Percentiles rank a stretch among this genome's conserved stretches.
These are phyloP conservation scores for Acanthamoeba royreba DNA, from an alignment of 208 protist genomes.

Conservation along the genomic window DNA sequence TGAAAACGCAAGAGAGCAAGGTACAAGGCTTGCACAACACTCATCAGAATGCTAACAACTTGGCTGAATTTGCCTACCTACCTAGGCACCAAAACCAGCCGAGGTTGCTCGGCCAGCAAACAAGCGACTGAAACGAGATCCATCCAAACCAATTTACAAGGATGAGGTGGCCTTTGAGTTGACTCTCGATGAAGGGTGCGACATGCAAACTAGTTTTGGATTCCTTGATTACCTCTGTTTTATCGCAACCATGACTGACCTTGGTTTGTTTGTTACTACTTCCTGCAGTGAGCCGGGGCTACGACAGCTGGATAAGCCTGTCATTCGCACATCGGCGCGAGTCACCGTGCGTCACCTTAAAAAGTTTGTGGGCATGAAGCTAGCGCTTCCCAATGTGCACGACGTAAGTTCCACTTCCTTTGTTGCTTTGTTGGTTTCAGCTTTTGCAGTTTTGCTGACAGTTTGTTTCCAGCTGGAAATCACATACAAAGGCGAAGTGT, in stretches of 20 bases:
- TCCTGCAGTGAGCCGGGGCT: not conserved
- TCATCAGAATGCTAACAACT: too few species aligned
- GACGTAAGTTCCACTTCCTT: not conserved
- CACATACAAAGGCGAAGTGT: not conserved
- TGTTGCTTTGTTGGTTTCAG: not conserved
- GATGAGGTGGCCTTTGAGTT: constrained; percentile 6
- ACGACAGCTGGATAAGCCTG: not conserved
- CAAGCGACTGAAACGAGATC: not conserved
- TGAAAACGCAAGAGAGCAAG: not conserved
- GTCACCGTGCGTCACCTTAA: constrained; percentile 17
- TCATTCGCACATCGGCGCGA: not conserved
- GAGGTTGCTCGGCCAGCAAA: not conserved
- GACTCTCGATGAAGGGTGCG: not conserved
- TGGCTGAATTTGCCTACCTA: not conserved
- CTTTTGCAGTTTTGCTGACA: not conserved
- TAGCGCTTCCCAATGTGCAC: not conserved
- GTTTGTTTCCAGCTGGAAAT: not conserved
- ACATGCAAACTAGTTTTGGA: too few species aligned
- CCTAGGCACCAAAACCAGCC: not conserved
- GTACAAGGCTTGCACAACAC: not conserved
- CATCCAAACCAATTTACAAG: not conserved
- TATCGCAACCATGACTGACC: too few species aligned
- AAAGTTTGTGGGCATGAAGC: constrained; percentile 19
- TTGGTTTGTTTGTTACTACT: not conserved
- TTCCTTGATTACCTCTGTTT: too few species aligned